phyloP scores from a whole-genome alignment of 768 basidiomycete genomes.

The Lactarius trivialis region DNA sequence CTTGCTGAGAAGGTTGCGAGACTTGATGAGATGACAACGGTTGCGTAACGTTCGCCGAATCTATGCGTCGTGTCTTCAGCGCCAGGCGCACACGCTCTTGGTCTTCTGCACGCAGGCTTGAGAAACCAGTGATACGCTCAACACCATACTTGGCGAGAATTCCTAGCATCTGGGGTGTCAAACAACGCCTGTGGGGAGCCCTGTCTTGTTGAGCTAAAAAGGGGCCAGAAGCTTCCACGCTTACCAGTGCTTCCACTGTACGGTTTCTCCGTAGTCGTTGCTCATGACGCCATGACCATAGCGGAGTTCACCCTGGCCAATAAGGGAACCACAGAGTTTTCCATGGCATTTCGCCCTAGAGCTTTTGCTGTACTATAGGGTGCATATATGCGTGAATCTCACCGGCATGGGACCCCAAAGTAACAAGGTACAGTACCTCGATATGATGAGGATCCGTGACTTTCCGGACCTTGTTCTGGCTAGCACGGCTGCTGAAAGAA shows the following conservation, averaged over 20 bases:
- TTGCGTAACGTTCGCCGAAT: slow-evolving; percentile 51
- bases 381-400: not conserved
- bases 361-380: slow-evolving; percentile 62
- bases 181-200: slow-evolving; percentile 17
- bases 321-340: slow-evolving; percentile 47
- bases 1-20: slow-evolving; percentile 9
- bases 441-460: slow-evolving; percentile 4
- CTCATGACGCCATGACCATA: slow-evolving; percentile 48
- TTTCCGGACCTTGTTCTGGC: not conserved
- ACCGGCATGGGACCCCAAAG: not conserved
- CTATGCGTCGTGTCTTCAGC: slow-evolving; percentile 46
- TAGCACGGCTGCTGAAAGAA: not conserved
- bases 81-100: slow-evolving; percentile 57
- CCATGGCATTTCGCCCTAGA: slow-evolving; percentile 64
- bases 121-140: slow-evolving; percentile 1
- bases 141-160: slow-evolving; percentile 8
- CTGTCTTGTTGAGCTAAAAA: slow-evolving; percentile 3
- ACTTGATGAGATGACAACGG: slow-evolving; percentile 8
- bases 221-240: slow-evolving; percentile 14
- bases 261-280: slow-evolving; percentile 51
- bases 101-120: slow-evolving; percentile 41
- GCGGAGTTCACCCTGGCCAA: slow-evolving; percentile 54
- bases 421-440: slow-evolving; percentile 8
- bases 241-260: slow-evolving; percentile 77
- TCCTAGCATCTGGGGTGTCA: slow-evolving; percentile 16